Conservation (phyloP, 805 yeast species). For the Pichia occidentalis region DNA sequence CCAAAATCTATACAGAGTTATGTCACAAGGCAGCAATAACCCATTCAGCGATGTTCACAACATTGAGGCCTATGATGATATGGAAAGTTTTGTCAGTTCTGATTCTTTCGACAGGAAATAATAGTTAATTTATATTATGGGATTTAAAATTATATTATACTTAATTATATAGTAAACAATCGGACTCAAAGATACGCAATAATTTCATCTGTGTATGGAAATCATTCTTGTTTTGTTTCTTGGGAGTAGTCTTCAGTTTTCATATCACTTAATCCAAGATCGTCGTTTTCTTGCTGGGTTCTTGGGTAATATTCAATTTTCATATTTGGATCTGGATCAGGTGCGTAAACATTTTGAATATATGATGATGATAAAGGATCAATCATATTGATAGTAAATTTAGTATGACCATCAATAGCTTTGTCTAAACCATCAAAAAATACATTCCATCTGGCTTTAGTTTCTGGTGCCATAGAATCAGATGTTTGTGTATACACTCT, state of each 20-base stretch:
- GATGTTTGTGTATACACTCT: slow-evolving; percentile 82
- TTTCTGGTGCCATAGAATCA: slow-evolving; percentile 80
- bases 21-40: slow-evolving; percentile 24
- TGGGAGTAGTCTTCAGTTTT: slow-evolving; percentile 13
- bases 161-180: not conserved
- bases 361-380: slow-evolving; percentile 96
- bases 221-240: too few relatives aligned
- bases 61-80: not conserved
- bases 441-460: slow-evolving; percentile 73
- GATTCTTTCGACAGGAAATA: not conserved
- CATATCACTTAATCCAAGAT: slow-evolving; percentile 69
- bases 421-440: slow-evolving; percentile 70
- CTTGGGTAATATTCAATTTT: slow-evolving; percentile 83
- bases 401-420: slow-evolving; percentile 74
- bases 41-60: slow-evolving; percentile 23
- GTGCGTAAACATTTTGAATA: slow-evolving; percentile 97
- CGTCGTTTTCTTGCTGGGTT: slow-evolving; percentile 84
- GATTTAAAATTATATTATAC: not conserved
- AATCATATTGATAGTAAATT: slow-evolving; percentile 81
- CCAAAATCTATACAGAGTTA: slow-evolving; percentile 19
- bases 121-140: not conserved
- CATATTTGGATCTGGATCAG: slow-evolving; percentile 97
- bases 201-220: too few relatives aligned
- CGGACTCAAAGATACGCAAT: not conserved
- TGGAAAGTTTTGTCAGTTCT: not conserved